Evolutionary conservation across 2,329 filamentous ascomycete genomes (phyloP).

Genomic region (Byssochlamys sp.): DNA sequence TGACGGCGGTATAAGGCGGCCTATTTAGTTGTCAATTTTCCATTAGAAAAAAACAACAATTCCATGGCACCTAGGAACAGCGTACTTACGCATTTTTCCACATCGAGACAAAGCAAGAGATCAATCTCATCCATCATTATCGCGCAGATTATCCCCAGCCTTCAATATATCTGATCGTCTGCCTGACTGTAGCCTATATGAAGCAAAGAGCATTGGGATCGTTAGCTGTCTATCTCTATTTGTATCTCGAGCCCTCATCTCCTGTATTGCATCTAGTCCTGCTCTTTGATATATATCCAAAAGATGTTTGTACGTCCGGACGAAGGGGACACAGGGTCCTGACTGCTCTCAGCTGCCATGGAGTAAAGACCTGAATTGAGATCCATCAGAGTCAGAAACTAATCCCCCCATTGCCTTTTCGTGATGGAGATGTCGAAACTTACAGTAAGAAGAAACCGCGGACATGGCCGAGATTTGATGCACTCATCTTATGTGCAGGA

Average conservation of each 20-base stretch:
- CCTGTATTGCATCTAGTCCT: neutral
- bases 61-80: neutral
- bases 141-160: neutral
- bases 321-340: neutral
- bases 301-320: neutral
- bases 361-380: too few species aligned
- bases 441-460: too few species aligned
- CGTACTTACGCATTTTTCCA: neutral
- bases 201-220: neutral
- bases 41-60: neutral
- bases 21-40: neutral
- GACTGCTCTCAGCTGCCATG: too few species aligned
- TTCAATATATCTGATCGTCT: neutral
- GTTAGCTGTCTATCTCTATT: neutral
- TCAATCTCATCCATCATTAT: neutral
- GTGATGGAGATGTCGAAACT: too few species aligned
- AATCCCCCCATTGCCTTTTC: too few species aligned
- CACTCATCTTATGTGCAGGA: too few species aligned
- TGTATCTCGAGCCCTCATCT: neutral
- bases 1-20: neutral
- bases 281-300: neutral
- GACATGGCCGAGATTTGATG: too few species aligned
- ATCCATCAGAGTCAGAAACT: too few species aligned
- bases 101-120: neutral
- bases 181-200: neutral